Conservation (phyloP, 2,329 filamentous ascomycete genomes). For the Phaeosphaeria sp. region DNA sequence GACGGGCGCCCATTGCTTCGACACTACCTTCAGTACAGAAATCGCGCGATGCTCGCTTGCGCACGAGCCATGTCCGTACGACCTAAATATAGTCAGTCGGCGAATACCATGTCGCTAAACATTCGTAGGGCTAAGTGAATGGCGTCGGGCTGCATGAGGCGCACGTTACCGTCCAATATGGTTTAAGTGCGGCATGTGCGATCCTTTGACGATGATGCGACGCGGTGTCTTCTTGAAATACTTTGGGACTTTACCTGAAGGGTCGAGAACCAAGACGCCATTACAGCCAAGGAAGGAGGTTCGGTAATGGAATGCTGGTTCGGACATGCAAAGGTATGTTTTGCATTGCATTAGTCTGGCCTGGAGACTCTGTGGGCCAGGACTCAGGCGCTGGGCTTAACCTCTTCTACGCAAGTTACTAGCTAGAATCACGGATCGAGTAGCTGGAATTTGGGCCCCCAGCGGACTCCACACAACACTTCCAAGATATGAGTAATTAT, state of each 20-base stretch:
- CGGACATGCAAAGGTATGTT: neutral
- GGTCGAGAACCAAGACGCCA: neutral
- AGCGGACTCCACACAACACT: neutral
- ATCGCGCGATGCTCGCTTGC: constrained; percentile 7
- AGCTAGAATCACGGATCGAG: neutral
- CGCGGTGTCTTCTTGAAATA: neutral
- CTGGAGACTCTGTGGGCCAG: neutral
- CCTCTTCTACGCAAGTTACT: neutral
- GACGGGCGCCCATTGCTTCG: neutral
- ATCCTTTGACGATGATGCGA: neutral
- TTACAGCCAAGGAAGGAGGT: neutral
- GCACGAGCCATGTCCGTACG: constrained; percentile 1
- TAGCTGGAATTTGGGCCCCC: neutral
- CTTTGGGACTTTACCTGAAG: neutral
- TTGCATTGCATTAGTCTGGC: neutral
- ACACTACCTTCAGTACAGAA: neutral
- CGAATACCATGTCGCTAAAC: neutral
- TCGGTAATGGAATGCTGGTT: neutral
- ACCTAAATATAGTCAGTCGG: constrained; percentile 8
- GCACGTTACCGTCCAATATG: neutral
- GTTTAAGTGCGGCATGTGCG: neutral
- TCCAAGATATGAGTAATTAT: neutral
- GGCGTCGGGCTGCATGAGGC: neutral
- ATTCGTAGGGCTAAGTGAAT: neutral
- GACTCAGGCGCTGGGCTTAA: neutral